These are phyloP conservation scores for Rhododendron ovatum DNA, from an alignment of 148 eudicot genomes.

Conservation along the genomic window DNA sequence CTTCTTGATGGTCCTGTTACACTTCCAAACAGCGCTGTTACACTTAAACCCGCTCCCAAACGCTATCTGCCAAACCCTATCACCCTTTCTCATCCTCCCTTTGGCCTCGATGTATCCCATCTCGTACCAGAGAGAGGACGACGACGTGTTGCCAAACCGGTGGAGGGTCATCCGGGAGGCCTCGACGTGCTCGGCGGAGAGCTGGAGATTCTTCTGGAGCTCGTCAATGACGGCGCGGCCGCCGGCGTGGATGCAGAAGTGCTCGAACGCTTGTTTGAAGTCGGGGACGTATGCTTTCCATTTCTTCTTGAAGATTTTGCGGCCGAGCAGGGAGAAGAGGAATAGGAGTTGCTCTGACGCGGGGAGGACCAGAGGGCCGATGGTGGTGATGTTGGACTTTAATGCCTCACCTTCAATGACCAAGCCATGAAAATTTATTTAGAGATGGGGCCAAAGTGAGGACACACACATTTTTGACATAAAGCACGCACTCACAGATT, in stretches of 20 bases:
- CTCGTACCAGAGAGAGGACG: slow-evolving; percentile 24
- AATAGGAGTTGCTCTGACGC: slow-evolving; percentile 19
- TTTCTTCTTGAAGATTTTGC: slow-evolving; percentile 10
- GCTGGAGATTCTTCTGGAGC: slow-evolving; percentile 18
- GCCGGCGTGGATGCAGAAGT: slow-evolving; percentile 23
- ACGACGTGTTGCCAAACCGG: slow-evolving; percentile 24
- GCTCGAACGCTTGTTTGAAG: slow-evolving; percentile 25
- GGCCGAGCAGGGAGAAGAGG: slow-evolving; percentile 9
- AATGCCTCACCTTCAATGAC: slow-evolving; percentile 14
- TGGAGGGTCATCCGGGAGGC: slow-evolving; percentile 21
- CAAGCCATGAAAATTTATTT: not conserved
- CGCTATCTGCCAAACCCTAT: slow-evolving; percentile 19
- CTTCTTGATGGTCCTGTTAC: not conserved
- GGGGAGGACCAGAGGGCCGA: slow-evolving; percentile 24
- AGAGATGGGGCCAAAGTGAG: not conserved
- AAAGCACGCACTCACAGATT: too few species aligned
- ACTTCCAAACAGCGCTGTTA: slow-evolving; percentile 21
- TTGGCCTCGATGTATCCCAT: slow-evolving; percentile 23
- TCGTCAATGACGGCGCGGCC: slow-evolving; percentile 22
- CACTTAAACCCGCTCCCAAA: slow-evolving; percentile 26
- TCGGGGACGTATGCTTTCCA: slow-evolving; percentile 23
- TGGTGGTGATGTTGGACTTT: slow-evolving; percentile 21
- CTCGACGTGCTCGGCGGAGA: slow-evolving; percentile 20
- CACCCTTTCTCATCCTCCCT: slow-evolving; percentile 26
- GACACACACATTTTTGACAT: not conserved